These are phyloP conservation scores for Hypoxylon sp. DNA, from an alignment of 2,329 filamentous ascomycete species.

Conservation along the genomic window DNA sequence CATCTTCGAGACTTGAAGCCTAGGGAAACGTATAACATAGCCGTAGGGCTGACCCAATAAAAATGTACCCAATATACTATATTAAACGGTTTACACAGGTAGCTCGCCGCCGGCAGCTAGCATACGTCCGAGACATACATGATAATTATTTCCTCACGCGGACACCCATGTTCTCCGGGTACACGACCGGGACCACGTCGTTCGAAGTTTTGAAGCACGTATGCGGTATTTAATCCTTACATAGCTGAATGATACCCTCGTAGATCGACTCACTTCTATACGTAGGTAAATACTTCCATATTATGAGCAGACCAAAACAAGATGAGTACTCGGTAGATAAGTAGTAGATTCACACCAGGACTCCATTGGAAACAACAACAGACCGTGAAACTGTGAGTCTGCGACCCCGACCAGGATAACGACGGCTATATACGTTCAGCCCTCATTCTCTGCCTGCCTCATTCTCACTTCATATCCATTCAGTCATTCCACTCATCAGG, in stretches of 20 bases:
- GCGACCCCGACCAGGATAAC: neutral
- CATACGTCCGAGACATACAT: constrained; percentile 2
- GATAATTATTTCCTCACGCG: neutral
- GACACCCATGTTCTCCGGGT: constrained; percentile 1
- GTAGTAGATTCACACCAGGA: constrained; percentile 7
- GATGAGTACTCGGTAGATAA: neutral
- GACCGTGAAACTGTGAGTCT: neutral
- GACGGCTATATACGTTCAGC: neutral
- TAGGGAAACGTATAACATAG: neutral
- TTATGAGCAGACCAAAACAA: neutral
- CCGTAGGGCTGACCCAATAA: neutral
- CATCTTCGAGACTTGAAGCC: neutral
- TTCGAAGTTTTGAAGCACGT: neutral
- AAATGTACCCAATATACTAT: neutral
- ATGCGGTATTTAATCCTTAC: neutral
- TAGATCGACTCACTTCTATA: neutral
- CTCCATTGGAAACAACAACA: constrained; percentile 27
- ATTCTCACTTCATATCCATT: neutral
- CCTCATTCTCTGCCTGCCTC: neutral
- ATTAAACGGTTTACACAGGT: neutral
- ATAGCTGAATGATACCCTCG: neutral
- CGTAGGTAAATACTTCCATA: neutral
- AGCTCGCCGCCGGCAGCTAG: neutral
- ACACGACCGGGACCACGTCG: neutral
- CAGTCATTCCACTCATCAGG: constrained; percentile 53